These are phyloP conservation scores for Syncephalastrum sp. DNA, from an alignment of 371 early-diverging fungal species.

Conservation along the genomic window DNA sequence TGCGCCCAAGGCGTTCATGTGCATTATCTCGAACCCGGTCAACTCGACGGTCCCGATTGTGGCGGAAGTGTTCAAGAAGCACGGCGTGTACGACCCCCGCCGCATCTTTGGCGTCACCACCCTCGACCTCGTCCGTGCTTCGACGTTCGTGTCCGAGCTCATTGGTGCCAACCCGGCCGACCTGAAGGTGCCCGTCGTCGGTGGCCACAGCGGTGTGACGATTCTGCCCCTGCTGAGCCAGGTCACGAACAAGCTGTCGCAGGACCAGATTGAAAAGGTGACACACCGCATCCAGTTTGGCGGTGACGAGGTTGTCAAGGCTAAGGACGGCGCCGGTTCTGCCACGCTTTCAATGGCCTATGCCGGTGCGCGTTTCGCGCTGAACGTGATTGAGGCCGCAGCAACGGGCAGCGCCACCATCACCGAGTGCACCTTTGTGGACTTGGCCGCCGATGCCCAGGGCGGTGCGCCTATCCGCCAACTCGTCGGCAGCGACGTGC, in stretches of 20 bases:
- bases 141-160: constrained; percentile 74
- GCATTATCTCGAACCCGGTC: constrained; percentile 90
- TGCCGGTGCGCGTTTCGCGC: constrained; percentile 86
- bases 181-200: constrained; percentile 79
- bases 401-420: constrained; percentile 61
- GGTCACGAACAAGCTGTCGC: constrained; percentile 55
- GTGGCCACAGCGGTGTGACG: constrained; percentile 92
- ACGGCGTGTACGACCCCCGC: constrained; percentile 80
- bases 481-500: constrained; percentile 49
- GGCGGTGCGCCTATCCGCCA: constrained; percentile 53
- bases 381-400: constrained; percentile 70
- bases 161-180: constrained; percentile 50
- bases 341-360: constrained; percentile 92
- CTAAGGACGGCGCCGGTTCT: constrained; percentile 81
- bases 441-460: constrained; percentile 69
- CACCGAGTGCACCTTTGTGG: constrained; percentile 80
- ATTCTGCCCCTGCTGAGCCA: constrained; percentile 82
- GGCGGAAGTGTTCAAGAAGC: constrained; percentile 76
- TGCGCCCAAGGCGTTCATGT: constrained; percentile 79
- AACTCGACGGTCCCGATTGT: constrained; percentile 92
- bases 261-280: constrained; percentile 74
- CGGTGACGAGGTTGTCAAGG: constrained; percentile 95
- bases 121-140: constrained; percentile 87
- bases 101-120: constrained; percentile 91
- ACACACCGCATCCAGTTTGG: constrained; percentile 91